A percentile compares a stretch with the other conserved stretches of the same genome.
These are phyloP conservation scores for Lineolata rhizophorae DNA, from an alignment of 495 filamentous ascomycete genomes.

Conservation along the genomic window DNA sequence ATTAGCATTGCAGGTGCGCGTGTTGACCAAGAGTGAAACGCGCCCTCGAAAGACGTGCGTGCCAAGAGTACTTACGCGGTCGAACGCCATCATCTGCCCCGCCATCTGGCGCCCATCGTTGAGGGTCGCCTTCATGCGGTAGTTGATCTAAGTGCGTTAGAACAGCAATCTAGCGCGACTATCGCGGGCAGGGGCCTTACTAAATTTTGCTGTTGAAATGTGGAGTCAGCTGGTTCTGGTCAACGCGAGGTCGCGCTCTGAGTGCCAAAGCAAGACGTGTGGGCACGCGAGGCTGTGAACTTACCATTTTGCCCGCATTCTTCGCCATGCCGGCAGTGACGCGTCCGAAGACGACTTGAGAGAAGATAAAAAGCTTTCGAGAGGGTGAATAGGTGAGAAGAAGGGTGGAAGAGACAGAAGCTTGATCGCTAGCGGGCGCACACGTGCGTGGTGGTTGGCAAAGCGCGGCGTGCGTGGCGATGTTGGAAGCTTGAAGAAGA, in stretches of 20 bases:
- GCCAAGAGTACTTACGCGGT: slow-evolving; percentile 45
- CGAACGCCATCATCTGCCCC: slow-evolving; percentile 91
- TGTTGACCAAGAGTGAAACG: not conserved
- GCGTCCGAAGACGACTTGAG: slow-evolving; percentile 48
- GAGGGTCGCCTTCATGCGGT: slow-evolving; percentile 91
- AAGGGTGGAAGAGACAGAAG: too few relatives aligned
- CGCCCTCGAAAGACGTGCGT: not conserved
- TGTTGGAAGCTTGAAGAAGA: too few relatives aligned
- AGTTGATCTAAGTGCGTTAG: slow-evolving; percentile 64
- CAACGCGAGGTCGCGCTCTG: slow-evolving; percentile 29
- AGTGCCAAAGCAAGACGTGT: too few relatives aligned
- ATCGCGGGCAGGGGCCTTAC: slow-evolving; percentile 33
- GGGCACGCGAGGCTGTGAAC: slow-evolving; percentile 22
- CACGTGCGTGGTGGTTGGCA: too few relatives aligned
- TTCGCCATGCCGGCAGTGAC: slow-evolving; percentile 53
- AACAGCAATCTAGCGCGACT: not conserved
- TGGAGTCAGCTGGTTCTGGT: slow-evolving; percentile 50
- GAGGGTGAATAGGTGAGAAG: too few relatives aligned
- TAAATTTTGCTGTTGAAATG: slow-evolving; percentile 62
- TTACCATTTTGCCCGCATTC: slow-evolving; percentile 98
- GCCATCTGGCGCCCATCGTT: slow-evolving; percentile 92
- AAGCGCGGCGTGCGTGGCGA: too few relatives aligned
- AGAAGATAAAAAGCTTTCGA: too few relatives aligned
- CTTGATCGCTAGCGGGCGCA: too few relatives aligned
- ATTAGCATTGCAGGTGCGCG: too few relatives aligned